These are phyloP conservation scores for Astrocystis sublimbata DNA, from an alignment of 495 filamentous ascomycete genomes.

Conservation along the genomic window DNA sequence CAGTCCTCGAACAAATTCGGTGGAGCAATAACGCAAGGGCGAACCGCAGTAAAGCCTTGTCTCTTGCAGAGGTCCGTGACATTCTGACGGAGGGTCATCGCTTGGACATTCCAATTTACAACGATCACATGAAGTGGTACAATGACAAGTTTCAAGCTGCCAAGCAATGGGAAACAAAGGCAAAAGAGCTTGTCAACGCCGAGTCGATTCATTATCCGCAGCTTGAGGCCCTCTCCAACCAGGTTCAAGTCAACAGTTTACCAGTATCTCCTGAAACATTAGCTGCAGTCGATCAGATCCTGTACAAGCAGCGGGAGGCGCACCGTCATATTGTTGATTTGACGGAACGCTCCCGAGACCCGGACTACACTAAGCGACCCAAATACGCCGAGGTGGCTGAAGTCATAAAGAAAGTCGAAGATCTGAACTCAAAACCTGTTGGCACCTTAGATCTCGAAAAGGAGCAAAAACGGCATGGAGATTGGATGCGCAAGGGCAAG, in stretches of 20 bases:
- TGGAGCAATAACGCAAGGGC: slow-evolving; percentile 81
- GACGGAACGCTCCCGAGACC: slow-evolving; percentile 71
- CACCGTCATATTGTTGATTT: slow-evolving; percentile 81
- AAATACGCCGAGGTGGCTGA: slow-evolving; percentile 89
- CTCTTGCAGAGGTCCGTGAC: slow-evolving; percentile 73
- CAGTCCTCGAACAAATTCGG: slow-evolving; percentile 77
- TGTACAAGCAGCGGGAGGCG: slow-evolving; percentile 94
- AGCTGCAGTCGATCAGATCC: slow-evolving; percentile 81
- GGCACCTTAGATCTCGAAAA: slow-evolving; percentile 93
- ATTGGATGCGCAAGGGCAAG: slow-evolving; percentile 99
- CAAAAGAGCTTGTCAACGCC: slow-evolving; percentile 86
- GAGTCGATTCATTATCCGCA: slow-evolving; percentile 92
- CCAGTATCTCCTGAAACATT: slow-evolving; percentile 83
- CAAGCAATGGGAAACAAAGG: slow-evolving; percentile 89
- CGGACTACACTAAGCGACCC: slow-evolving; percentile 75
- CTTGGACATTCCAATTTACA: slow-evolving; percentile 72
- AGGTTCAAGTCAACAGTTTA: slow-evolving; percentile 68
- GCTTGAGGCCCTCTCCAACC: slow-evolving; percentile 81
- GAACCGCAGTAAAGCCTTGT: slow-evolving; percentile 61
- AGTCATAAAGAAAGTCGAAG: slow-evolving; percentile 80
- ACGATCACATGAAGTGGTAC: slow-evolving; percentile 74
- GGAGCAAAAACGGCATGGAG: slow-evolving; percentile 93
- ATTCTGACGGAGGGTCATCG: slow-evolving; percentile 74
- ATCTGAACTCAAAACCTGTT: slow-evolving; percentile 85
- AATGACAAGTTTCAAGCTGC: slow-evolving; percentile 73